phyloP scores from a whole-genome alignment of 768 basidiomycete genomes.

The Pleurotus platypus region DNA sequence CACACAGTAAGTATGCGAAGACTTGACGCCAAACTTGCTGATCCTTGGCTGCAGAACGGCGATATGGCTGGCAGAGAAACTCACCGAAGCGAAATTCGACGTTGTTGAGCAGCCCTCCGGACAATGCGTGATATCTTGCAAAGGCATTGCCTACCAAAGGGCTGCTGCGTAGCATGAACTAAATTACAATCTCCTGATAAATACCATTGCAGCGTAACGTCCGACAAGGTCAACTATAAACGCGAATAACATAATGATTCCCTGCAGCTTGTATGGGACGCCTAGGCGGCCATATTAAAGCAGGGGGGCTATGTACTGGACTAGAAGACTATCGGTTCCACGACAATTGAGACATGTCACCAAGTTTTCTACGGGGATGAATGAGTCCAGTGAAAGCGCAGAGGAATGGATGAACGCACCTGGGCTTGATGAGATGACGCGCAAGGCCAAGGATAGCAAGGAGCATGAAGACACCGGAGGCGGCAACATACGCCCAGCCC shows the following conservation, averaged over 20 bases:
- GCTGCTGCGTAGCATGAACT: no score
- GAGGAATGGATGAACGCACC: constrained; percentile 40
- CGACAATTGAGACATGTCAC: constrained; percentile 83
- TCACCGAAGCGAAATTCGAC: constrained; percentile 65
- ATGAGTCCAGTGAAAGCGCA: constrained; percentile 2
- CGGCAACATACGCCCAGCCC: constrained; percentile 95
- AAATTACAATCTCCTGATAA: neutral
- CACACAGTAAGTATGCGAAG: constrained; percentile 44
- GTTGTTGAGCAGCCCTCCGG: constrained; percentile 40
- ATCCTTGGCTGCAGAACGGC: constrained; percentile 43
- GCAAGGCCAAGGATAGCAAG: constrained; percentile 87
- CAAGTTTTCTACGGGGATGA: constrained; percentile 55
- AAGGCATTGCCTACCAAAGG: constrained; percentile 54
- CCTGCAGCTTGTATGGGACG: no score
- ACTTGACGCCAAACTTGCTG: neutral
- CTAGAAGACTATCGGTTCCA: constrained; percentile 63
- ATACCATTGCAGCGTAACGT: neutral
- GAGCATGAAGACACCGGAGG: constrained; percentile 81
- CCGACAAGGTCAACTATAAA: neutral
- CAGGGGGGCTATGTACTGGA: neutral
- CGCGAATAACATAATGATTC: neutral
- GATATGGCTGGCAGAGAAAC: constrained; percentile 67
- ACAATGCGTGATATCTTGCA: constrained; percentile 47
- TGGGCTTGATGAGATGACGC: constrained; percentile 89
- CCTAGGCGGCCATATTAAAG: no score